Evolutionary conservation across 176 grass and related monocot species (phyloP), one percentile per base, ranked within the genome.

Genomic region (Areca catechu): DNA sequence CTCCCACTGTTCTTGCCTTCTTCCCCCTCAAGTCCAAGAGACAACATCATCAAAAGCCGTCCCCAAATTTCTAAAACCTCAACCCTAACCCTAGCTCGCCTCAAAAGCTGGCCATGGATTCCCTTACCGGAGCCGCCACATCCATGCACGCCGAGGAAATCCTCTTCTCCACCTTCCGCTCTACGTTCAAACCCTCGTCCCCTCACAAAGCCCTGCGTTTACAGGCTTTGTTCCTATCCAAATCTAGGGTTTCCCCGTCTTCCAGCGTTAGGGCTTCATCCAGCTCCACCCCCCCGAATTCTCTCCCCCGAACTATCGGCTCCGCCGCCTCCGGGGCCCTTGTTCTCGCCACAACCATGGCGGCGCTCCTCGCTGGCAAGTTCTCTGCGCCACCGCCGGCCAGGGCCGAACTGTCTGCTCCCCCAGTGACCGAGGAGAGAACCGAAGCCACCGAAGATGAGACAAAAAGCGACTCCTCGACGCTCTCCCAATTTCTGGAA

Each of bases 261-360:
- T 34, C 50, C 17, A 34, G 49, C 25, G 50, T 72, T 22, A 77
- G 49, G 20, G 60, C 71, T 54, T 66, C 56, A 18, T 71, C 90
- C 55, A 30, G 43, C 12, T 59, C 67, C 3, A 24, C 18, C 5
- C 10, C 77, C 0, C 20, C 28, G 5, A 68, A 79, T 37, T 58
- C 79, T 7, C 9, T 86, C 49, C 56, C 82, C 63, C 71, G 65
- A 28, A 69, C 82, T 56, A 72, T 89, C 70, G 82, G 79, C 23
- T 75, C 71, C 65, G 76, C 79, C 60, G 62, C 76, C 66, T 85
- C 81, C 61, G 77, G 85, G 6, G 75, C 72, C 49, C 63, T 85
- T 18, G 47, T 95, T 65, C 72, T 95, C 37, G 77, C 75, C 7
- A 72, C 79, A 4, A 71, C 86, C 28, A 64, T 74, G 29, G 63